Evolutionary conservation across 495 filamentous ascomycete genomes (phyloP).

Genomic region (Aspergillus diversus): DNA sequence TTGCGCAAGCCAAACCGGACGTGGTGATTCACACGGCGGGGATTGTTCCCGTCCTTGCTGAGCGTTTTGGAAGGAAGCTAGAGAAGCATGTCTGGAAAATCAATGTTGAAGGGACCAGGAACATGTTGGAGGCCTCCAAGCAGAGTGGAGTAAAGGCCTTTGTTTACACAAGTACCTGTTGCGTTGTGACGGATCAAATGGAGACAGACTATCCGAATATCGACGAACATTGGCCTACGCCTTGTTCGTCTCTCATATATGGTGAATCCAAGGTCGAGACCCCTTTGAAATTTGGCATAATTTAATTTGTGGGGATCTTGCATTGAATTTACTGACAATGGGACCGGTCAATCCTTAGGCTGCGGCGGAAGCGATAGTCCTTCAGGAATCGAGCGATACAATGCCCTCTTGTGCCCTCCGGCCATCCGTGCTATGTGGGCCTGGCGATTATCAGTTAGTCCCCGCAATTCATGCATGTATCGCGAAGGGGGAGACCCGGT

Average conservation of each 20-base stretch:
- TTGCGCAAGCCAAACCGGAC: conserved; percentile 40
- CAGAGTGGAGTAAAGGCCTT: conserved; percentile 55
- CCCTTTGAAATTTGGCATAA: conserved; percentile 4
- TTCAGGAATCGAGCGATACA: conserved; percentile 46
- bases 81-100: conserved; percentile 45
- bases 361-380: conserved; percentile 59
- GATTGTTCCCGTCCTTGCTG: conserved; percentile 44
- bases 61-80: conserved; percentile 44
- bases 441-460: conserved; percentile 56
- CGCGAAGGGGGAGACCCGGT: conserved; percentile 56
- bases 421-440: conserved; percentile 61
- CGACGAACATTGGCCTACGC: conserved; percentile 55
- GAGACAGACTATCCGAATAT: conserved; percentile 54
- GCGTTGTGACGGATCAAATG: conserved; percentile 59
- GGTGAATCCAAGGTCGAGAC: conserved; percentile 59
- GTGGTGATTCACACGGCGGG: conserved; percentile 53
- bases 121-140: conserved; percentile 57
- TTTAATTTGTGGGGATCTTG: conserved; percentile 9
- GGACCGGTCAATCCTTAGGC: conserved; percentile 36
- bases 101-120: conserved; percentile 63
- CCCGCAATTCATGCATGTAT: conserved; percentile 61
- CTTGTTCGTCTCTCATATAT: conserved; percentile 55
- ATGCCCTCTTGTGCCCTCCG: conserved; percentile 60
- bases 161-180: conserved; percentile 61
- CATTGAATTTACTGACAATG: conserved; percentile 22